These are phyloP conservation scores for Marasmius oreades DNA, from an alignment of 1,284 basidiomycete species.

Conservation along the genomic window DNA sequence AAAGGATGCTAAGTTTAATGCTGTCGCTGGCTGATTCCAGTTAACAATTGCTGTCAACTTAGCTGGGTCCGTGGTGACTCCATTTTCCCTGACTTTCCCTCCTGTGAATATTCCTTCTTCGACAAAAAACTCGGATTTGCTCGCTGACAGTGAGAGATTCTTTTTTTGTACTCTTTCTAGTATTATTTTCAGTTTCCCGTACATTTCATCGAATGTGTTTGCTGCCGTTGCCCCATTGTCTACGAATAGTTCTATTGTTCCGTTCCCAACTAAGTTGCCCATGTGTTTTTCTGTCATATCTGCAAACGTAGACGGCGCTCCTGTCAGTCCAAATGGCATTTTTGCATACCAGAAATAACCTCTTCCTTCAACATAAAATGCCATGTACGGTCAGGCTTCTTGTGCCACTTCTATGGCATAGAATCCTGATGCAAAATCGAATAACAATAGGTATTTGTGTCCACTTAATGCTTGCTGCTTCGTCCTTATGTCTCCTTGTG, in stretches of 20 bases:
- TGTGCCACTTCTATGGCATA: conserved; percentile 28
- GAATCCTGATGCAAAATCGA: conserved; percentile 36
- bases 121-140: conserved; percentile 30
- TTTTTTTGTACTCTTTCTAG: conserved; percentile 19
- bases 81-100: conserved; percentile 23
- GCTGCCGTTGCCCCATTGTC: conserved; percentile 28
- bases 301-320: conserved; percentile 34
- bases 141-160: conserved; percentile 28
- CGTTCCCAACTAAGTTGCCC: conserved; percentile 27
- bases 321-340: conserved; percentile 41
- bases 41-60: conserved; percentile 32
- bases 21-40: conserved; percentile 28
- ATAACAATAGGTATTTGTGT: conserved; percentile 25
- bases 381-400: conserved; percentile 29
- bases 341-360: conserved; percentile 33
- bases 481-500: conserved; percentile 29
- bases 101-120: conserved; percentile 30
- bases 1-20: conserved; percentile 23
- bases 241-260: conserved; percentile 28
- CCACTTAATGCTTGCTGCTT: conserved; percentile 32
- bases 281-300: conserved; percentile 28
- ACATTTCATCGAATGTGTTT: conserved; percentile 23
- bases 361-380: conserved; percentile 35
- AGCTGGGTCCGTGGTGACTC: conserved; percentile 27
- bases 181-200: conserved; percentile 20